phyloP scores from a whole-genome alignment of 768 basidiomycete genomes.

The Goffeauzyma gilvescens region DNA sequence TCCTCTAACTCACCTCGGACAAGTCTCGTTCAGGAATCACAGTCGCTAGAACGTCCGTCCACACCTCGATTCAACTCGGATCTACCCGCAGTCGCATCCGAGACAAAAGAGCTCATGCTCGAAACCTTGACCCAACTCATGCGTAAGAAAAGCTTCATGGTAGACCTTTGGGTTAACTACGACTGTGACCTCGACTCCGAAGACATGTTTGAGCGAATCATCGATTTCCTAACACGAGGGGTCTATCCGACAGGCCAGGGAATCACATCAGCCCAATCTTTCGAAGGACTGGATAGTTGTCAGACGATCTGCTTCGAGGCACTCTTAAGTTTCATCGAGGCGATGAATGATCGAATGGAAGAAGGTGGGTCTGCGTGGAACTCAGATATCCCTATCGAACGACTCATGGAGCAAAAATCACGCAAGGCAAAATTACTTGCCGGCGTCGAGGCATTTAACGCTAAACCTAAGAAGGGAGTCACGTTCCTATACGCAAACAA shows the following conservation, averaged over 20 bases:
- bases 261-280: slow-evolving; percentile 42
- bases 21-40: slow-evolving; percentile 8
- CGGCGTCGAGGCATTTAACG: slow-evolving; percentile 72
- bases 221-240: slow-evolving; percentile 67
- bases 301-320: slow-evolving; percentile 79
- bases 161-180: slow-evolving; percentile 86
- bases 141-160: slow-evolving; percentile 67
- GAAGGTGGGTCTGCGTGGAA: background rate
- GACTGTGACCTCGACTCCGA: slow-evolving; percentile 95
- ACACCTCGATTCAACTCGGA: slow-evolving; percentile 11
- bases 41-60: slow-evolving; percentile 3
- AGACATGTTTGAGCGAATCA: slow-evolving; percentile 74
- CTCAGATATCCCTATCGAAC: slow-evolving; percentile 35
- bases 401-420: slow-evolving; percentile 50
- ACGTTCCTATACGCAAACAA: slow-evolving; percentile 81
- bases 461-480: slow-evolving; percentile 76
- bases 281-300: slow-evolving; percentile 39
- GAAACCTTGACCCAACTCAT: slow-evolving; percentile 70
- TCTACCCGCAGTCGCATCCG: slow-evolving; percentile 46
- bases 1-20: slow-evolving; percentile 11
- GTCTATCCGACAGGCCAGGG: slow-evolving; percentile 54
- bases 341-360: slow-evolving; percentile 43
- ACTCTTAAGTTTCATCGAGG: slow-evolving; percentile 64
- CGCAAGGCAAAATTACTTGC: slow-evolving; percentile 68
- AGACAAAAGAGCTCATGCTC: slow-evolving; percentile 72